Evolutionary conservation across 108 stramenopile species (phyloP), one percentile per base, ranked within the genome.

Genomic region (Cylindrotheca fusiformis): DNA sequence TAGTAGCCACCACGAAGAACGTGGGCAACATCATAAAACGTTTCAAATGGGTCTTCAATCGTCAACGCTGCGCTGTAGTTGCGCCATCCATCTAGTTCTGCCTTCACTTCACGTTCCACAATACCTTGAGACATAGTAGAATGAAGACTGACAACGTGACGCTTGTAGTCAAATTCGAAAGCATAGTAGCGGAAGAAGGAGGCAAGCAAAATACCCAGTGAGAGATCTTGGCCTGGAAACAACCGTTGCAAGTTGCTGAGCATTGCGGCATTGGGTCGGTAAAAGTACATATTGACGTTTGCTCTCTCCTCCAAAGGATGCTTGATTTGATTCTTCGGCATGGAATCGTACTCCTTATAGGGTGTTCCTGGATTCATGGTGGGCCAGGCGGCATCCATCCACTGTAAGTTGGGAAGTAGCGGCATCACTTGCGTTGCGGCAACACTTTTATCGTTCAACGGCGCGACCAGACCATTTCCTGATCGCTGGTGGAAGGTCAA

Each of bases 1-100:
- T 85, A 91, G 63, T 88, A 85, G 1, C 75, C 59, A 28, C 84
- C 77, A 67, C 95, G 96, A n/a, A 99, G 79, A 4, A 99, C 97
- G 76, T 99, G 99, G 20, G 97, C 97, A 26, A 99, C 98, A 75
- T 99, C 96, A 69, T 99, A 99, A 79, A 91, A 95, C 4, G 92
- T 94, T 74, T 99, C 99, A 79, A 99, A 99, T 8, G 99, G 99
- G 72, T 99, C 99, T 85, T 99, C 98, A 36, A 99, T 95, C 23
- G 95, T 94, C 32, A 98, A 74, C 48, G 90, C 86, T 21, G 65
- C 86, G 50, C 74, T 81, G 72, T 91, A 87, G 55, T 84, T 71
- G 46, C 86, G 78, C 98, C 98, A 99, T 54, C 95, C 90, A 76
- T 95, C 87, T 4, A 86, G 63, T 81, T 99, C 98, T 33, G 94